Evolutionary conservation across 2,329 filamentous ascomycete genomes (phyloP).

Genomic region (Chaetomiaceae sp.): DNA sequence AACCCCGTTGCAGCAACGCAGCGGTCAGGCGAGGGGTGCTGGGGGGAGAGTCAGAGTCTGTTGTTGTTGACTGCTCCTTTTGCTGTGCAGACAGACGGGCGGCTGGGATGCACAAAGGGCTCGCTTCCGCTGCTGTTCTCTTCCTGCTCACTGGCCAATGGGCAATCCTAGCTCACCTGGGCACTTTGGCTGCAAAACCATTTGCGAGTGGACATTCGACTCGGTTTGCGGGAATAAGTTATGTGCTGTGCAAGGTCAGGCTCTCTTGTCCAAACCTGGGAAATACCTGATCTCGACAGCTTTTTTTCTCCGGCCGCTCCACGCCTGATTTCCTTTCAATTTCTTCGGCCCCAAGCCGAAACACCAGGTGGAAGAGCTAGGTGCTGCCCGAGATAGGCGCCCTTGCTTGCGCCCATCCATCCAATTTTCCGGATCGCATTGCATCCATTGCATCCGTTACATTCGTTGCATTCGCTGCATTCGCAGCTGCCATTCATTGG

Average conservation of each 20-base stretch:
- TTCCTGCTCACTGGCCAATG: neutral
- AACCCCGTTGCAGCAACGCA: conserved; percentile 15
- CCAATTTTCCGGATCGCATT: conserved; percentile 14
- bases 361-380: conserved; percentile 7
- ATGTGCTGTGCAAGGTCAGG: no score
- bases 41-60: neutral
- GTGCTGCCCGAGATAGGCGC: conserved; percentile 14
- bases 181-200: no score
- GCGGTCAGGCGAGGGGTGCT: conserved; percentile 16
- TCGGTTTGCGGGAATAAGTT: no score
- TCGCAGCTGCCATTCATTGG: no score
- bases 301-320: conserved; percentile 10
- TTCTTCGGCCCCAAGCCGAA: conserved; percentile 11
- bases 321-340: conserved; percentile 5
- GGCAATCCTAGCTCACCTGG: conserved; percentile 7
- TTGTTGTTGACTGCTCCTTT: conserved; percentile 3
- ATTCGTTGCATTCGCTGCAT: no score
- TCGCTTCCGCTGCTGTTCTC: neutral
- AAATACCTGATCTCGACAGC: neutral
- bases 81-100: neutral
- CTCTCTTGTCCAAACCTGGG: no score
- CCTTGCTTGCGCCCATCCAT: neutral
- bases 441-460: conserved; percentile 17
- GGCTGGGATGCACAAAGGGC: neutral
- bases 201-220: no score